phyloP scores from a whole-genome alignment of 306 rosid genomes.

The Cicer bijugum region DNA sequence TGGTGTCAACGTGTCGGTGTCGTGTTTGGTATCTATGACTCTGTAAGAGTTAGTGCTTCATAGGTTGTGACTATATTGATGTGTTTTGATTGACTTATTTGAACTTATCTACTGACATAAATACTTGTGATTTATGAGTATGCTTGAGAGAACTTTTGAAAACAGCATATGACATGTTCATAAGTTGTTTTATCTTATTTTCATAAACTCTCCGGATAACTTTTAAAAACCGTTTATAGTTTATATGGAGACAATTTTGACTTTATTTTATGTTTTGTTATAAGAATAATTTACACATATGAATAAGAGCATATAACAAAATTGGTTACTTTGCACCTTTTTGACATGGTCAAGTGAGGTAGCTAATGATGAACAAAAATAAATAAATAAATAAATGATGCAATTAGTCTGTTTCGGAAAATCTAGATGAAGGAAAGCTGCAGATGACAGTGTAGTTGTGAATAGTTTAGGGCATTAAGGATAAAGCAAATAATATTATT shows the following conservation, averaged over 20 bases:
- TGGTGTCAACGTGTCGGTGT: too few species aligned
- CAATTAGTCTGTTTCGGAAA: slow-evolving; percentile 14
- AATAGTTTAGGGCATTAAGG: slow-evolving; percentile 7
- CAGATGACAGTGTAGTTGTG: not conserved
- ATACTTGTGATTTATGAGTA: not conserved
- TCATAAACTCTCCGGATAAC: not conserved
- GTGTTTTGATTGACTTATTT: not conserved
- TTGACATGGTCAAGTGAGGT: slow-evolving; percentile 22
- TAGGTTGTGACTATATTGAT: slow-evolving; percentile 11
- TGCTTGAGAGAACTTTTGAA: not conserved
- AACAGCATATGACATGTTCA: not conserved
- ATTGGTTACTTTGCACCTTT: slow-evolving; percentile 23
- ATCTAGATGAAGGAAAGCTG: slow-evolving; percentile 12
- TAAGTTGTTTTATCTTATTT: not conserved
- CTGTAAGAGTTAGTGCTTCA: too few species aligned
- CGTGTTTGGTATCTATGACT: too few species aligned
- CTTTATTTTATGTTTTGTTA: not conserved
- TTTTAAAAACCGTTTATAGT: not conserved
- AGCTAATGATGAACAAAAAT: slow-evolving; percentile 13
- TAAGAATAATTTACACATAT: not conserved
- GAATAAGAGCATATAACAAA: not conserved
- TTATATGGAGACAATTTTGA: not conserved
- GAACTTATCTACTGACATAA: not conserved
- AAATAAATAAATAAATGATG: slow-evolving; percentile 18
- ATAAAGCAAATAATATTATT: not conserved